Percentiles rank a stretch among this genome's conserved stretches.
phyloP scores from a whole-genome alignment of 306 rosid genomes.

The Acacia melanoxylon region DNA sequence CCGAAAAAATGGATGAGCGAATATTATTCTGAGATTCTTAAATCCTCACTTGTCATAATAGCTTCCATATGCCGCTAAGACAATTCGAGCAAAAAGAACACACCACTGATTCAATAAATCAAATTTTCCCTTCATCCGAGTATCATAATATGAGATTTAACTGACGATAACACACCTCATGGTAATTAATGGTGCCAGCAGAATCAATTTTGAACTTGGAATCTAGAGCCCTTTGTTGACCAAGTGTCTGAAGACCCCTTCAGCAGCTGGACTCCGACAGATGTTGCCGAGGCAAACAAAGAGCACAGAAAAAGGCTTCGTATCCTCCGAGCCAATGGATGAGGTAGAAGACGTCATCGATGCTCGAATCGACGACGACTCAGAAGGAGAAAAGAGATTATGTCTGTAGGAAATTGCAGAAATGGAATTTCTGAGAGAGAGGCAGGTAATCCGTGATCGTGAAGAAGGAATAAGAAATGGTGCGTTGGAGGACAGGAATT shows the following conservation, averaged over 20 bases:
- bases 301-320: constrained; percentile 67
- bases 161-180: constrained; percentile 51
- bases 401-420: constrained; percentile 28
- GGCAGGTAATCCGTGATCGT: constrained; percentile 18
- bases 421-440: constrained; percentile 23
- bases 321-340: constrained; percentile 33
- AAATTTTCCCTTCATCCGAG: not conserved
- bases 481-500: constrained; percentile 9
- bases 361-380: constrained; percentile 40
- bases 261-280: constrained; percentile 94
- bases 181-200: constrained; percentile 85
- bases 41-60: not conserved
- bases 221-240: constrained; percentile 63
- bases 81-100: not conserved
- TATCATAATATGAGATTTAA: not conserved
- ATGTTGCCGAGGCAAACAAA: constrained; percentile 91
- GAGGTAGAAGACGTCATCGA: constrained; percentile 63
- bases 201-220: constrained; percentile 71
- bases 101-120: not conserved
- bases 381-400: constrained; percentile 29
- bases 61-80: not conserved
- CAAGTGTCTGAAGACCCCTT: constrained; percentile 83
- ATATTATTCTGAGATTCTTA: not conserved
- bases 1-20: not conserved
- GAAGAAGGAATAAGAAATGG: constrained; percentile 25